Conservation (phyloP, 2,329 filamentous ascomycete species). For the Xylariaceae sp. region DNA sequence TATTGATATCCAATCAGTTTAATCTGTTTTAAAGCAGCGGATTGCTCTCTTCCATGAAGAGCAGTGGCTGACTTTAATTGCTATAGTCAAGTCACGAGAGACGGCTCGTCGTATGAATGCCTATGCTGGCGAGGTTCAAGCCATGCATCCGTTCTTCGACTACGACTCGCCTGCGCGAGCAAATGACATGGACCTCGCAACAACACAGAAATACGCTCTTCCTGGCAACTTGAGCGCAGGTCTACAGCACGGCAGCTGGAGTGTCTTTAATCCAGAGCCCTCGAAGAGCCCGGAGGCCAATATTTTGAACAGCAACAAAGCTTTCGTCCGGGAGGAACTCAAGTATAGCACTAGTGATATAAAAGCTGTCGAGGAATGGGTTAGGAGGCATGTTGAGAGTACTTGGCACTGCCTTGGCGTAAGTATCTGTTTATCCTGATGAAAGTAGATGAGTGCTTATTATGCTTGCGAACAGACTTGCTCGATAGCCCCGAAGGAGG, state of each 20-base stretch:
- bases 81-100: constrained; percentile 70
- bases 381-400: constrained; percentile 73
- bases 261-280: constrained; percentile 56
- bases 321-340: constrained; percentile 63
- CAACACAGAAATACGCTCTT: constrained; percentile 75
- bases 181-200: constrained; percentile 73
- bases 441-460: neutral
- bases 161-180: constrained; percentile 71
- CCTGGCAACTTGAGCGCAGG: constrained; percentile 71
- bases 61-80: neutral
- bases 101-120: constrained; percentile 77
- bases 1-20: no score
- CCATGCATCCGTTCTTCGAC: constrained; percentile 72
- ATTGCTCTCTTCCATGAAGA: neutral
- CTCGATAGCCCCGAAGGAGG: constrained; percentile 75
- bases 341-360: constrained; percentile 67
- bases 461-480: constrained; percentile 55
- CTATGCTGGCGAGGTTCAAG: constrained; percentile 73
- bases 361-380: constrained; percentile 68
- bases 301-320: constrained; percentile 65
- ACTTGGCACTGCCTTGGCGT: constrained; percentile 69
- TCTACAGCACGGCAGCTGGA: constrained; percentile 76
- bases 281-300: constrained; percentile 51
- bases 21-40: no score
- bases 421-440: constrained; percentile 32